Evolutionary conservation across 345 rosid species (phyloP).

Genomic region (Murraya koenigii): DNA sequence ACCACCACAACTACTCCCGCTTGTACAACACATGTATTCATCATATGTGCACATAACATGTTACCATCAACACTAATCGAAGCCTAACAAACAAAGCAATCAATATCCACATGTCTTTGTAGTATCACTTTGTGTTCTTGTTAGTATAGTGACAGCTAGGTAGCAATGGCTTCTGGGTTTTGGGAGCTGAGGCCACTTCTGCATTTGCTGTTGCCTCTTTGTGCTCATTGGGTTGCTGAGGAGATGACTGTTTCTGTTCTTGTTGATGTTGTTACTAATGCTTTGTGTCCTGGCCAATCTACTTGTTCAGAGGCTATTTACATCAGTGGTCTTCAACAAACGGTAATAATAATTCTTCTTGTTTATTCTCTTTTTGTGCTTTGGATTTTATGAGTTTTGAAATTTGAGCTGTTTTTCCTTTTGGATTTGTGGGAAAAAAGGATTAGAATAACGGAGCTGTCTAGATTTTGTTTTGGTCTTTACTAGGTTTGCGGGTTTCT

Average conservation of each 20-base stretch:
- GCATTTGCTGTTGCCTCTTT: slow-evolving; percentile 45
- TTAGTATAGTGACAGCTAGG: no score
- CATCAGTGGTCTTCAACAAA: slow-evolving; percentile 53
- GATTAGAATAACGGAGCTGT: not conserved
- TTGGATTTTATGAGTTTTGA: not conserved
- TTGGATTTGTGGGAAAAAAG: not conserved
- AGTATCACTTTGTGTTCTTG: not conserved
- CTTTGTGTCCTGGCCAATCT: slow-evolving; percentile 46
- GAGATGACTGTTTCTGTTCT: slow-evolving; percentile 65
- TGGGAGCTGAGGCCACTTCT: slow-evolving; percentile 41
- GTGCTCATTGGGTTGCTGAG: slow-evolving; percentile 55
- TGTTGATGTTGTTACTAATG: slow-evolving; percentile 49
- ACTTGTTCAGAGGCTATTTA: slow-evolving; percentile 53
- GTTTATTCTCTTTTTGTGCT: not conserved
- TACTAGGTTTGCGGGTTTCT: not conserved
- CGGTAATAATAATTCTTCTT: slow-evolving; percentile 23
- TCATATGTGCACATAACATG: no score
- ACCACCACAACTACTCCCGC: not conserved
- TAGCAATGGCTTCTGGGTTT: slow-evolving; percentile 13
- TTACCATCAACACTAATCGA: no score
- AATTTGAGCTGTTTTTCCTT: not conserved
- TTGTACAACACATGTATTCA: not conserved
- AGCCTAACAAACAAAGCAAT: not conserved
- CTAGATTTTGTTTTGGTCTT: no score
- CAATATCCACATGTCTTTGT: not conserved